Evolutionary conservation across 148 eudicot genomes (phyloP).

Genomic region (Persicaria tinctoria): DNA sequence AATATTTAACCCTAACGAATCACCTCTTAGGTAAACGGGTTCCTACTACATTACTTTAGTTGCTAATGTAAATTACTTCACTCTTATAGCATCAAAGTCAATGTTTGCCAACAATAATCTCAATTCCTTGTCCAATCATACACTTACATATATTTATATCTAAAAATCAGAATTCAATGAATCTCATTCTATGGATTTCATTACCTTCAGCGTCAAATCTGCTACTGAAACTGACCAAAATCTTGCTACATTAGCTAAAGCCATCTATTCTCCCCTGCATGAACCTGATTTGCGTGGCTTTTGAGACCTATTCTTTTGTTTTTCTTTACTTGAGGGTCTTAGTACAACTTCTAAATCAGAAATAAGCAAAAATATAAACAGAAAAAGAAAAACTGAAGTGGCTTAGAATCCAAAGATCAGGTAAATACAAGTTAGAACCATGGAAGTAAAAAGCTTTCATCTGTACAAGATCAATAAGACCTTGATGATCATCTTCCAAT

Average conservation of each 20-base stretch:
- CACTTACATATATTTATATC: too few relatives aligned
- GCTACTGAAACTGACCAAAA: conserved; percentile 70
- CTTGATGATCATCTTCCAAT: conserved; percentile 85
- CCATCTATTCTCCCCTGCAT: conserved; percentile 84
- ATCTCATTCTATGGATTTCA: background rate
- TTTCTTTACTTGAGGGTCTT: too few relatives aligned
- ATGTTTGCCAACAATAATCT: too few relatives aligned
- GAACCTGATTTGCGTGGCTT: conserved; percentile 62
- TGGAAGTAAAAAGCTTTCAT: conserved; percentile 71
- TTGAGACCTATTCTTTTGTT: conserved; percentile 10
- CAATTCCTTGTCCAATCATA: too few relatives aligned
- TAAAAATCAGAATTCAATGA: background rate
- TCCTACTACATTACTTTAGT: too few relatives aligned
- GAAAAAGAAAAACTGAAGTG: conserved; percentile 2
- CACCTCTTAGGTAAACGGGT: too few relatives aligned
- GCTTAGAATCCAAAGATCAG: conserved; percentile 12
- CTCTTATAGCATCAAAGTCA: too few relatives aligned
- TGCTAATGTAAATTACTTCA: too few relatives aligned
- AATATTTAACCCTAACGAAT: too few relatives aligned
- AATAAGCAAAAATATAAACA: background rate
- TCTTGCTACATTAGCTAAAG: conserved; percentile 74
- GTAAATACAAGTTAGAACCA: conserved; percentile 73
- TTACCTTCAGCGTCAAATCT: conserved; percentile 74
- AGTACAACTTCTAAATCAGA: too few relatives aligned
- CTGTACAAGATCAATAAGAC: conserved; percentile 86